Percentiles rank a stretch among this genome's conserved stretches.
These are phyloP conservation scores for Sclerotinia trifoliorum DNA, from an alignment of 2,329 filamentous ascomycete species.

Conservation along the genomic window DNA sequence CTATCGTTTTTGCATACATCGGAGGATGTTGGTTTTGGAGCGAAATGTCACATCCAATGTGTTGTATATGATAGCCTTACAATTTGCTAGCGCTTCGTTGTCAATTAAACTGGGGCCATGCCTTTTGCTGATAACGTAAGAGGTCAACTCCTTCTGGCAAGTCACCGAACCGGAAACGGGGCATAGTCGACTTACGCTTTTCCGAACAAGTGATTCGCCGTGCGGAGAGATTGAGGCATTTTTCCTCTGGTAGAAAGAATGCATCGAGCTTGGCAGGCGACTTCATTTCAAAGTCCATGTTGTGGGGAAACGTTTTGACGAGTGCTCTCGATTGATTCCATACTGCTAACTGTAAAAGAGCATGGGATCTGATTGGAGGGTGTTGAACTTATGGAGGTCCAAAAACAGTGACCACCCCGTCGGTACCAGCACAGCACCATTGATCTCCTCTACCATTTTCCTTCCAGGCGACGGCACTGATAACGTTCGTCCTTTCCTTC, in stretches of 20 bases:
- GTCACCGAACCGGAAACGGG: neutral
- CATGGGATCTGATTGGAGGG: neutral
- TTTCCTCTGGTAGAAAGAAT: neutral
- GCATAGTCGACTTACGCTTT: neutral
- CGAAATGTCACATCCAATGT: slow-evolving; percentile 11
- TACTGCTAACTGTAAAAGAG: neutral
- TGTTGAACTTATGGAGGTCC: slow-evolving; percentile 39
- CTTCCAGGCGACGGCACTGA: slow-evolving; percentile 63
- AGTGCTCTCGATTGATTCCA: neutral
- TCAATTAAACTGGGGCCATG: slow-evolving; percentile 12
- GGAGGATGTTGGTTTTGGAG: slow-evolving; percentile 8
- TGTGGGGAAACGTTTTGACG: neutral
- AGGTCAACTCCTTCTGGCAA: neutral
- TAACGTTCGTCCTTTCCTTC: slow-evolving; percentile 57
- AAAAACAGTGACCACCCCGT: slow-evolving; percentile 64
- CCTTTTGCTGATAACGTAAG: neutral
- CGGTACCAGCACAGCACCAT: slow-evolving; percentile 64
- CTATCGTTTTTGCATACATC: slow-evolving; percentile 10
- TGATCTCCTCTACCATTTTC: slow-evolving; percentile 62
- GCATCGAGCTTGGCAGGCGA: neutral
- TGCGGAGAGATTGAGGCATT: neutral
- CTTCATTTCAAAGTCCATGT: neutral
- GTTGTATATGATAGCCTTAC: neutral
- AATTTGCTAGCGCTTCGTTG: neutral
- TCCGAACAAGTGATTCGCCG: neutral